Conservation (phyloP, 2,329 filamentous ascomycete genomes). For the Colletotrichum lupini region DNA sequence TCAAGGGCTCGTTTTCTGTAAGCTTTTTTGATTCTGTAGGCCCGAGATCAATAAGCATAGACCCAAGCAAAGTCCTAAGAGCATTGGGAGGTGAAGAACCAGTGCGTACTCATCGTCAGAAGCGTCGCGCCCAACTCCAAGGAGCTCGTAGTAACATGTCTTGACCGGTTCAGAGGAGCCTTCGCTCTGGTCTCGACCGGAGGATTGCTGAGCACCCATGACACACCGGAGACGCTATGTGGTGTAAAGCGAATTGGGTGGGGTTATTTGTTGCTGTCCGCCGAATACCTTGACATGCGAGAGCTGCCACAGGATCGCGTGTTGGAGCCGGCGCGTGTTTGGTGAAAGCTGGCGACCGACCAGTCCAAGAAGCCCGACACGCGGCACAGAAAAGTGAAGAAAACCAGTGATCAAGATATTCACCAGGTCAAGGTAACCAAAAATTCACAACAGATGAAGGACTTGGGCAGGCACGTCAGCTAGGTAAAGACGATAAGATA, state of each 20-base stretch:
- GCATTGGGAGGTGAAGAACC: background rate
- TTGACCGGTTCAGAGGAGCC: constrained; percentile 55
- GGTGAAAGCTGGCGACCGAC: background rate
- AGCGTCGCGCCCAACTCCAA: constrained; percentile 78
- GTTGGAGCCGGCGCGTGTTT: background rate
- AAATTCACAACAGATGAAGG: too few relatives aligned
- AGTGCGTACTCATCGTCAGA: constrained; percentile 80
- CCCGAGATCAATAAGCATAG: constrained; percentile 21
- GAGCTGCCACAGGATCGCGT: background rate
- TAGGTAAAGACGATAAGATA: too few relatives aligned
- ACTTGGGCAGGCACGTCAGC: too few relatives aligned
- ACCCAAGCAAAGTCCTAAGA: background rate
- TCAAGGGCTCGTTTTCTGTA: constrained; percentile 93
- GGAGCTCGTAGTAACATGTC: constrained; percentile 87
- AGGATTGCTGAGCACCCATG: constrained; percentile 70
- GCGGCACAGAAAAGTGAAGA: background rate
- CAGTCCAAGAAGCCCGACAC: background rate
- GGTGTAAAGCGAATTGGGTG: background rate
- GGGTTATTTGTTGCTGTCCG: background rate
- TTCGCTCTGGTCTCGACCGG: constrained; percentile 44
- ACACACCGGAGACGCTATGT: background rate
- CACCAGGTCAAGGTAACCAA: too few relatives aligned
- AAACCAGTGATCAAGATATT: too few relatives aligned
- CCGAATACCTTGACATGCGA: background rate
- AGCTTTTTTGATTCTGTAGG: constrained; percentile 85